phyloP scores from a whole-genome alignment of 2,329 filamentous ascomycete genomes.

The Rutstroemia sp. region DNA sequence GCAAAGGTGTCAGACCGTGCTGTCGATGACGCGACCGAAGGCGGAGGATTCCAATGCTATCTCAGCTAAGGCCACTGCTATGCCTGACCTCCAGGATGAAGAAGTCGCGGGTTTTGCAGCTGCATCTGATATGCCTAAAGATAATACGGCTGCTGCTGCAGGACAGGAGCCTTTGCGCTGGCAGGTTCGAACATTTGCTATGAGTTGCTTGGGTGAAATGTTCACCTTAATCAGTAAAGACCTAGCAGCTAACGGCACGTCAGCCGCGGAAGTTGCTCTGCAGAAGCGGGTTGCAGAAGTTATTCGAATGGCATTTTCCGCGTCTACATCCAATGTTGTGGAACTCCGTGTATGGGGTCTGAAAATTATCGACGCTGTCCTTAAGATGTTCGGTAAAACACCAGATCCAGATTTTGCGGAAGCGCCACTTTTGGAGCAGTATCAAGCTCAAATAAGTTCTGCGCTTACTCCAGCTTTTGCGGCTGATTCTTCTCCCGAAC shows the following conservation, averaged over 20 bases:
- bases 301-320: conserved; percentile 93
- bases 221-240: conserved; percentile 74
- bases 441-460: conserved; percentile 96
- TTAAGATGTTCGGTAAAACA: conserved; percentile 93
- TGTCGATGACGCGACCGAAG: conserved; percentile 78
- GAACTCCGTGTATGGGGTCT: conserved; percentile 85
- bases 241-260: conserved; percentile 69
- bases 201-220: conserved; percentile 80
- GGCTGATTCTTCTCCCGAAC: conserved; percentile 87
- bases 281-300: conserved; percentile 85
- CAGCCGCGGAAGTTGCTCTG: conserved; percentile 67
- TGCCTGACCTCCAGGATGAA: conserved; percentile 85
- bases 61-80: conserved; percentile 41
- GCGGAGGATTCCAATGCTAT: conserved; percentile 41
- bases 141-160: conserved; percentile 44
- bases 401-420: conserved; percentile 98
- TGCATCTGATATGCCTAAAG: conserved; percentile 51
- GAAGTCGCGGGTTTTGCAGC: conserved; percentile 93
- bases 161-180: conserved; percentile 87
- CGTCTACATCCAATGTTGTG: conserved; percentile 87
- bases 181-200: conserved; percentile 92
- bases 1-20: conserved; percentile 75
- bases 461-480: conserved; percentile 95
- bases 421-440: conserved; percentile 91
- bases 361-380: conserved; percentile 85